Evolutionary conservation across 2,329 filamentous ascomycete genomes (phyloP).

Genomic region (Aspergillus sp.): DNA sequence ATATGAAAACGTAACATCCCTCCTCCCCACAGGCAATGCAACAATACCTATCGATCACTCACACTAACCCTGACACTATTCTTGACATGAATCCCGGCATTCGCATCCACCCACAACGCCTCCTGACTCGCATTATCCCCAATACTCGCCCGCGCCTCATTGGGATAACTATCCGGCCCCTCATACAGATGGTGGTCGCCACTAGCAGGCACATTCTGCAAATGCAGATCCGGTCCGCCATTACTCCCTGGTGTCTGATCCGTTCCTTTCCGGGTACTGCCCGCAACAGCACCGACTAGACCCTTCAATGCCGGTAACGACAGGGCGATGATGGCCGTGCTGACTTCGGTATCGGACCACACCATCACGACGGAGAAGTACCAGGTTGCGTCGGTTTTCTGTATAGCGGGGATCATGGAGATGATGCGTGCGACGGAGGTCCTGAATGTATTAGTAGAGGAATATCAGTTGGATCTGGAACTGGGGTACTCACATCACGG

Average conservation of each 20-base stretch:
- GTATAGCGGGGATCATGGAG: slow-evolving; percentile 21
- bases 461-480: too few species aligned
- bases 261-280: background rate
- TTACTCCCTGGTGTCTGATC: background rate
- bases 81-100: background rate
- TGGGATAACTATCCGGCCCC: background rate
- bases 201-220: background rate
- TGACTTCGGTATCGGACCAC: slow-evolving; percentile 23
- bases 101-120: background rate
- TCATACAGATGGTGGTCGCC: background rate
- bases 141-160: background rate
- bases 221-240: background rate
- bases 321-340: slow-evolving; percentile 22
- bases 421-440: slow-evolving; percentile 24
- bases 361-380: slow-evolving; percentile 25
- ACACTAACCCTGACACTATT: background rate
- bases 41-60: background rate
- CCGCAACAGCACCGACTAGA: background rate
- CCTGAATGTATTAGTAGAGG: background rate
- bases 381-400: slow-evolving; percentile 22
- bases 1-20: background rate
- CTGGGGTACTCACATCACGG: slow-evolving; percentile 5
- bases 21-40: background rate
- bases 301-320: slow-evolving; percentile 20
- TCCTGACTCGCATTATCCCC: slow-evolving; percentile 5